These are phyloP conservation scores for Ilyonectria mors-panacis DNA, from an alignment of 2,329 filamentous ascomycete genomes.

Conservation along the genomic window DNA sequence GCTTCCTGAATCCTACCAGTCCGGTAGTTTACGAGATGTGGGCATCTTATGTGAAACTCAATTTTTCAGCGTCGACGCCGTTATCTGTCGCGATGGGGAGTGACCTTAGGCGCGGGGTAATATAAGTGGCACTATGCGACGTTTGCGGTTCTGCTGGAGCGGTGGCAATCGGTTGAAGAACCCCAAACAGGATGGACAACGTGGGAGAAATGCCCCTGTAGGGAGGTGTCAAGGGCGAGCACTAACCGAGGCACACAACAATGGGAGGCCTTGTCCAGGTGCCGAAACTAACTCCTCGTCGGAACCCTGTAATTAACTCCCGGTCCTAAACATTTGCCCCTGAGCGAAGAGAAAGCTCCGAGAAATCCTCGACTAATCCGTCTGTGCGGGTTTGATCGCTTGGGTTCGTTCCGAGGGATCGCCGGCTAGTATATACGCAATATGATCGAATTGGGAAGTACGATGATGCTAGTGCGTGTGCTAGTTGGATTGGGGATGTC, in stretches of 20 bases:
- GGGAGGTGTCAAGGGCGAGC: neutral
- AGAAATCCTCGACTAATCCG: no score
- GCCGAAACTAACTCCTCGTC: neutral
- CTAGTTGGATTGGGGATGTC: no score
- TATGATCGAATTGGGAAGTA: no score
- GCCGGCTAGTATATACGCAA: no score
- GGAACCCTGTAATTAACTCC: no score
- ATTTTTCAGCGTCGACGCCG: neutral
- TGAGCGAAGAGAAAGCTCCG: no score
- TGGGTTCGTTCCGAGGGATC: no score
- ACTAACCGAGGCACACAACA: neutral
- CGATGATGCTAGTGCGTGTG: no score
- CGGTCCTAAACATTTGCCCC: no score
- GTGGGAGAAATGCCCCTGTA: neutral
- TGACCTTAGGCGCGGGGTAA: neutral
- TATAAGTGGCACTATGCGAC: neutral
- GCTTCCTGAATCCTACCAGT: neutral
- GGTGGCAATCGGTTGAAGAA: neutral
- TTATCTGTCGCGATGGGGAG: neutral
- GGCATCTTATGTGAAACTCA: neutral
- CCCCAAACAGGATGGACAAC: neutral
- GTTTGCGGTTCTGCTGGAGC: neutral
- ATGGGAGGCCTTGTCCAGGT: neutral
- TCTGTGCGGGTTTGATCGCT: no score
- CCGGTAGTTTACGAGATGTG: neutral